These are phyloP conservation scores for Chalaropsis thielavioides DNA, from an alignment of 2,329 filamentous ascomycete species.

Conservation along the genomic window DNA sequence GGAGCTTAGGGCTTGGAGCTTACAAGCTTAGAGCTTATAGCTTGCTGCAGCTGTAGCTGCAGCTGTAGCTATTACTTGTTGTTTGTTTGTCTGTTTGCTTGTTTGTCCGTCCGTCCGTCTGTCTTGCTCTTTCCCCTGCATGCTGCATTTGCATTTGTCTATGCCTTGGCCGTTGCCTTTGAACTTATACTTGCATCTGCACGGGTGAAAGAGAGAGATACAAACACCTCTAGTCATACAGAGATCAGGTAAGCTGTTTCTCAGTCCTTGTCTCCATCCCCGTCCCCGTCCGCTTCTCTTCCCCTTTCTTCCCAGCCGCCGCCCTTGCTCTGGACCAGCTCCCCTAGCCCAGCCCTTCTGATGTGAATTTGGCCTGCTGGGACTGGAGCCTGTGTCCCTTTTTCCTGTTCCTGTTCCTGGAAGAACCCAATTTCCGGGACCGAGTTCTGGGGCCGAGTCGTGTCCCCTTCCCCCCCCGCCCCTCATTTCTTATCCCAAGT, in stretches of 20 bases:
- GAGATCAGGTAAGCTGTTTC: not conserved
- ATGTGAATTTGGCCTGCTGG: not conserved
- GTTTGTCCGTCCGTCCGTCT: too few relatives aligned
- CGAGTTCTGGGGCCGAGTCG: not conserved
- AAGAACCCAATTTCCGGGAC: constrained; percentile 1
- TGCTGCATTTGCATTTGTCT: too few relatives aligned
- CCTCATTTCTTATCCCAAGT: not conserved
- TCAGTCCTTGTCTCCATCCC: too few relatives aligned
- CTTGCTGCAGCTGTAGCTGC: not conserved
- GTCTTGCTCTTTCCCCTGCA: too few relatives aligned
- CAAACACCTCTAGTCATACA: not conserved
- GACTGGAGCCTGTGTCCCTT: not conserved
- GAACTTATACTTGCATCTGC: not conserved
- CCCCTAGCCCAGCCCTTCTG: not conserved
- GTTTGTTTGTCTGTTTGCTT: too few relatives aligned
- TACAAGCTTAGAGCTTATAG: not conserved
- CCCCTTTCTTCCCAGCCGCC: not conserved
- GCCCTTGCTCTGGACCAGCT: not conserved
- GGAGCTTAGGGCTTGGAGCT: not conserved
- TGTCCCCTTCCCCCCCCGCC: not conserved
- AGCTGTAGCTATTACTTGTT: too few relatives aligned
- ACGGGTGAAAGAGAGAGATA: not conserved
- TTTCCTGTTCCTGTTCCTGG: not conserved
- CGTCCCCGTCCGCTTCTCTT: too few relatives aligned
- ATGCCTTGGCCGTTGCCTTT: too few relatives aligned